These are phyloP conservation scores for Diaporthe sp. DNA, from an alignment of 2,329 filamentous ascomycete genomes.

Conservation along the genomic window DNA sequence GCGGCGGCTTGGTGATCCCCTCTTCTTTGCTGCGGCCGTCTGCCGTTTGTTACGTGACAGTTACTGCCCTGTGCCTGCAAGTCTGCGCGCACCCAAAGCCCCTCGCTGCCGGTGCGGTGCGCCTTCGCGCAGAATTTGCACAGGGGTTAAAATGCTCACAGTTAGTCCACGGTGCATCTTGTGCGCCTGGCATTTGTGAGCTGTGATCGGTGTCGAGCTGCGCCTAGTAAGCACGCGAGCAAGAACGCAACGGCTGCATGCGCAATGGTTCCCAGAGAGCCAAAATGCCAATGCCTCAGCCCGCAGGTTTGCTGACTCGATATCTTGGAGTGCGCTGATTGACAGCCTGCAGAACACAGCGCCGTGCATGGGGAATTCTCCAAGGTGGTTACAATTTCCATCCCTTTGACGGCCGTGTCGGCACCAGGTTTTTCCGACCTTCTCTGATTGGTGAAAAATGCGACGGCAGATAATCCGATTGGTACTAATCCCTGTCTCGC, in stretches of 20 bases:
- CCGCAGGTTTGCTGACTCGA: neutral
- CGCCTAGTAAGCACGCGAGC: neutral
- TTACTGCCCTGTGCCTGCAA: neutral
- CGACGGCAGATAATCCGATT: no score
- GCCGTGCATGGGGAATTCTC: neutral
- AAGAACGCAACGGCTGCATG: neutral
- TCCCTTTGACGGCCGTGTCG: no score
- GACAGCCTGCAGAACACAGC: conserved; percentile 7
- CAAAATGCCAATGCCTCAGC: neutral
- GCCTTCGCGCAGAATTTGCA: conserved; percentile 7
- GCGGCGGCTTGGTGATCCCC: conserved; percentile 31
- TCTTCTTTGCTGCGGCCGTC: conserved; percentile 31
- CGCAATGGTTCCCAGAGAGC: neutral
- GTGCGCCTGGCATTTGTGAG: neutral
- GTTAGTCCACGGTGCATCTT: conserved; percentile 4
- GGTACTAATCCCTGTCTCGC: no score
- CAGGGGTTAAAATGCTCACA: conserved; percentile 5
- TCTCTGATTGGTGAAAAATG: no score
- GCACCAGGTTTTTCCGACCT: no score
- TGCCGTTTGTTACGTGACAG: conserved; percentile 31
- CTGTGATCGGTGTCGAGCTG: neutral
- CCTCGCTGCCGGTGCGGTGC: neutral
- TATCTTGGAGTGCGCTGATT: neutral
- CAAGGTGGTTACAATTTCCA: neutral
- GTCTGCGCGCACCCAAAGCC: neutral